Evolutionary conservation across 805 yeast species (phyloP), one percentile per base, ranked within the genome.

Genomic region (Ogataea kodamae): DNA sequence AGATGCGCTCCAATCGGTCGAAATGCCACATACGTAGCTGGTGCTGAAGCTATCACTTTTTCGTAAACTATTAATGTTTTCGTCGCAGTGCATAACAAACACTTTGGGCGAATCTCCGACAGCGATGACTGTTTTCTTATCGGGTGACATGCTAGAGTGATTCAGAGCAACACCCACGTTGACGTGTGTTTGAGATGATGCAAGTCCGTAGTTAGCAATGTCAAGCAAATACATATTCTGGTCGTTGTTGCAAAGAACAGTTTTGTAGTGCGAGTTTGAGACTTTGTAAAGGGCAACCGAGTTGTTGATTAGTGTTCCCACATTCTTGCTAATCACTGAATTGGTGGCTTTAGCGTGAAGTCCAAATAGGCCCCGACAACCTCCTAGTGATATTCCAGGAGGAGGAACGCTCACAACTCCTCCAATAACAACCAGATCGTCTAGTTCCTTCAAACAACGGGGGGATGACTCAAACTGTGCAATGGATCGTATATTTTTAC

Each of bases 241-340:
- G 56, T 89, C 97, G 55, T 89, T 89, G 55, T 88, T 89, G 58
- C 96, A 88, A 14, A 85, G 74, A 40, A 75, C 71, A 1, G 89
- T 72, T 27, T 67, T 64, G 52, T 70, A 79, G 25, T 67, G 65
- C 8, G 63, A 55, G 14, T 66, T 62, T 4, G 72, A 52, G 9
- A 55, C 41, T 36, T 65, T 68, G 50, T 72, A 62, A 17, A 81
- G 50, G 0, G 78, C 61, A 18, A 87, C 94, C 30, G 85, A 76
- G 57, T 88, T 88, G 57, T 87, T 88, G 48, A 89, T 87, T 61
- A 79, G 76, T 20, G 82, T 82, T 0, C 97, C 96, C 33, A 87
- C 61, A 33, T 73, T 73, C 17, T 74, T 67, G 3, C 80, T 72
- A 27, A 66, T 59, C 5, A 68, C 61, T 5, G 58, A 52, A n/a